Evolutionary conservation across 2,329 filamentous ascomycete species (phyloP), one percentile per base, ranked within the genome.

Genomic region (Myriosclerotinia scirpicola): DNA sequence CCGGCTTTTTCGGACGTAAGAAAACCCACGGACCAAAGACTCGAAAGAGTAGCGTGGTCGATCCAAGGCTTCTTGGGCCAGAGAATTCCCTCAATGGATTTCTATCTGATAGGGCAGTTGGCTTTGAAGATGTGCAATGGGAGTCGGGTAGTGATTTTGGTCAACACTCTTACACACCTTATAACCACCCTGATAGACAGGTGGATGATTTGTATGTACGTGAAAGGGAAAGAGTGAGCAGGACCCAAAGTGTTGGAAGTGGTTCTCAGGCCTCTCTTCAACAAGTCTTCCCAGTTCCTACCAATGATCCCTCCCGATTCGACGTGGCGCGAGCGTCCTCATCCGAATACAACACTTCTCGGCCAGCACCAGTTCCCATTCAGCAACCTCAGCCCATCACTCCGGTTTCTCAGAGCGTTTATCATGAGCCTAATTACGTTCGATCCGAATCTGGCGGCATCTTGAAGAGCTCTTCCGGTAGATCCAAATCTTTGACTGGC

Each of bases 311-410:
- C 8, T 81, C 79, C 26, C 81, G 79, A 36, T 89, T 89, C 71
- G 88, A 91, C 70, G 84, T 82, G 59, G 79, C 78, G 36, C 81
- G 82, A 42, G 80, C 79, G 30, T 85, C 86, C 48, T 74, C 81
- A n/a, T 76, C 81, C 17, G 81, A 81, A 67, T 77, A 66, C n/a
- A 46, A 42, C n/a, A 78, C 77, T 22, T 75, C 78, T 20, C 82
- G 85, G 53, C 85, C 88, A 6, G 85, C 81, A 7, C 82, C 86
- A 0, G 83, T 92, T 42, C 87, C 88, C 14, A 82, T 97, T n/a
- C 90, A 95, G 76, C 92, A 96, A 73, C 93, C 93, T 2, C 89
- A 93, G 72, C 93, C 93, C 2, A 84, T 91, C 67, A 82, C 85
- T 2, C 91, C 91, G 0, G 87, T 96, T 3, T 88, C 88, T 48